Evolutionary conservation across 1,284 basidiomycete genomes (phyloP), one percentile per base, ranked within the genome.

Genomic region (Ganoderma lucidum): DNA sequence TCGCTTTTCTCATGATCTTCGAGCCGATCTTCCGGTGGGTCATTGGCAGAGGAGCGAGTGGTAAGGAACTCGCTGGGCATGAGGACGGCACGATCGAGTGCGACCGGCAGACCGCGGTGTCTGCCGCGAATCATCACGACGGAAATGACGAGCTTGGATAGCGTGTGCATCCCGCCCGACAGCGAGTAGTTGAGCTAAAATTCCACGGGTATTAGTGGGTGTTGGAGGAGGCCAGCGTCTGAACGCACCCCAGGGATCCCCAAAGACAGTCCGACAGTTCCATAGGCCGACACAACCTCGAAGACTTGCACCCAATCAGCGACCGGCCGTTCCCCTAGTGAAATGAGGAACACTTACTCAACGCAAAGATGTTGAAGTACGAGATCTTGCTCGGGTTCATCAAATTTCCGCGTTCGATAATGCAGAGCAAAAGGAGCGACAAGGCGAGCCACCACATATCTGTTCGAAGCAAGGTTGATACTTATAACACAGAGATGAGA

Each of bases 401-500:
- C 66, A 96, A 81, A 44, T 87, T 84, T 35, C 81, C 80, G 45
- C 88, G 86, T 91, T 97, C 96, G 67, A 96, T 91, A 71, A 97
- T 96, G 78, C 95, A 97, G 42, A 97, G 82, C 2, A 96, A 80
- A 79, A 94, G 94, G 23, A 96, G 78, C 0, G 93, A 93, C 10
- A 93, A 79, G 0, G 86, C 91, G 5, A 96, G 80, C 94, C 94
- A 96, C 95, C 95, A 96, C 88, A 96, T 95, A 81, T 96, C 94
- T 93, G 72, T 10, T 69, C 37, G 63, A 12, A 65, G 56, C 35
- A 32, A 42, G 30, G 37, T 66, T 44, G 56, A 42, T 58, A 53
- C 23, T 44, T 28, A 63, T 55, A 32, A 37, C 32, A 32, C 14
- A 9, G 15, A 30, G 58, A 30, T 28, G 12, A 66, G 41, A 42